Conservation (phyloP, 2,329 filamentous ascomycete species). For the Incumbomyces delicatus region DNA sequence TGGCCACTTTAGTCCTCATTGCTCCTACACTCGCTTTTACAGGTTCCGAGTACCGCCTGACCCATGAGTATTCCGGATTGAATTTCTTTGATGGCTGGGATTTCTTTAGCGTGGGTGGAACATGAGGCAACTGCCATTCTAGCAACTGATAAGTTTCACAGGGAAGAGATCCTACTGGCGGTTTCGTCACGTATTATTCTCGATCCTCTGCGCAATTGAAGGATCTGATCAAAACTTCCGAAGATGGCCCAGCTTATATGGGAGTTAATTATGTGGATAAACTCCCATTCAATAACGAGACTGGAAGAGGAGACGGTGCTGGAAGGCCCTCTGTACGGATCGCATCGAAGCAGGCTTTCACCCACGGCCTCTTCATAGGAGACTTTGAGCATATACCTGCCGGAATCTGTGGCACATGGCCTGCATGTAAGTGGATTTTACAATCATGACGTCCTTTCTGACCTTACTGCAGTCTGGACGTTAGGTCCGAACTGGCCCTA, state of each 20-base stretch:
- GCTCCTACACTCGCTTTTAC: slow-evolving; percentile 8
- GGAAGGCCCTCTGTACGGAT: slow-evolving; percentile 26
- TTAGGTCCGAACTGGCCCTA: slow-evolving; percentile 52
- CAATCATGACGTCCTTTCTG: not conserved
- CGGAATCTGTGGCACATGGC: slow-evolving; percentile 31
- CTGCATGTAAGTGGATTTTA: slow-evolving; percentile 19
- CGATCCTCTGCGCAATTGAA: slow-evolving; percentile 13
- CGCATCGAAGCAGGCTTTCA: slow-evolving; percentile 23
- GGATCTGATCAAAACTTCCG: slow-evolving; percentile 16
- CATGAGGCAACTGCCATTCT: not conserved
- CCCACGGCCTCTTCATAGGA: slow-evolving; percentile 28
- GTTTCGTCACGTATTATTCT: slow-evolving; percentile 26
- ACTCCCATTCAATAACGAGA: slow-evolving; percentile 4
- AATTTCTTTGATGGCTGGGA: slow-evolving; percentile 33
- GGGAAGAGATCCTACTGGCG: slow-evolving; percentile 28
- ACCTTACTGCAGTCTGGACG: slow-evolving; percentile 30
- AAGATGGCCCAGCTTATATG: slow-evolving; percentile 23
- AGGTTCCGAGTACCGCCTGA: slow-evolving; percentile 15
- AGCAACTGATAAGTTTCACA: slow-evolving; percentile 7
- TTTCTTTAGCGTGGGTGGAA: slow-evolving; percentile 24
- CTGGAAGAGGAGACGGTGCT: slow-evolving; percentile 12
- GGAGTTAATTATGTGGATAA: slow-evolving; percentile 23
- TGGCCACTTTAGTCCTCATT: not conserved
- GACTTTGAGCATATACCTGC: slow-evolving; percentile 28
- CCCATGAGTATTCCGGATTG: slow-evolving; percentile 23